A percentile compares a stretch with the other conserved stretches of the same genome.
These are phyloP conservation scores for Aurifilum marmelostoma DNA, from an alignment of 2,329 filamentous ascomycete genomes.

Conservation along the genomic window DNA sequence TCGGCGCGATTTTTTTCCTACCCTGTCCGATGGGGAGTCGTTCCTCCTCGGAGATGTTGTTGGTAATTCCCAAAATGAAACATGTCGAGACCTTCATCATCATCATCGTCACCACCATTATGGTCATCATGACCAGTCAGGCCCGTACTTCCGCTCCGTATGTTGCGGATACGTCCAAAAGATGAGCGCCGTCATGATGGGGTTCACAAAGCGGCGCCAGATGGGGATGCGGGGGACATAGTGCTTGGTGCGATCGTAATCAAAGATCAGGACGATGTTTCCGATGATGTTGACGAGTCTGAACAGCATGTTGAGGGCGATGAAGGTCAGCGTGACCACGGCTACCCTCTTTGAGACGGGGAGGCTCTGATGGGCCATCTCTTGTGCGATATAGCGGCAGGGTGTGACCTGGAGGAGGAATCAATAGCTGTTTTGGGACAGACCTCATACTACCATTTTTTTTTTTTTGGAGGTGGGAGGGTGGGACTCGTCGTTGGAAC, in stretches of 20 bases:
- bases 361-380: conserved; percentile 14
- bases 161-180: conserved; percentile 48
- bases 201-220: conserved; percentile 35
- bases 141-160: conserved; percentile 44
- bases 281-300: conserved; percentile 45
- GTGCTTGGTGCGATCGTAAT: conserved; percentile 45
- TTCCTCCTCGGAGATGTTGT: too few relatives aligned
- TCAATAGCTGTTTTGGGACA: too few relatives aligned
- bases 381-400: conserved; percentile 34
- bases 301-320: conserved; percentile 38
- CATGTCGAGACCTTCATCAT: too few relatives aligned
- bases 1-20: background rate
- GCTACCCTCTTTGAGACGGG: background rate
- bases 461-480: too few relatives aligned
- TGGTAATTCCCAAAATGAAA: background rate
- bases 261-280: conserved; percentile 42
- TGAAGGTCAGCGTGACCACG: conserved; percentile 24
- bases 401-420: conserved; percentile 32
- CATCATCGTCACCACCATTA: too few relatives aligned
- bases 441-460: too few relatives aligned
- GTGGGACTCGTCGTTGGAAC: too few relatives aligned
- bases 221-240: conserved; percentile 38
- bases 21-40: too few relatives aligned
- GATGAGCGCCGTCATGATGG: conserved; percentile 39
- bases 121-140: conserved; percentile 24